A percentile compares a stretch with the other conserved stretches of the same genome.
Evolutionary conservation across 805 yeast genomes (phyloP).

Genomic region (Nakazawaea holstii): DNA sequence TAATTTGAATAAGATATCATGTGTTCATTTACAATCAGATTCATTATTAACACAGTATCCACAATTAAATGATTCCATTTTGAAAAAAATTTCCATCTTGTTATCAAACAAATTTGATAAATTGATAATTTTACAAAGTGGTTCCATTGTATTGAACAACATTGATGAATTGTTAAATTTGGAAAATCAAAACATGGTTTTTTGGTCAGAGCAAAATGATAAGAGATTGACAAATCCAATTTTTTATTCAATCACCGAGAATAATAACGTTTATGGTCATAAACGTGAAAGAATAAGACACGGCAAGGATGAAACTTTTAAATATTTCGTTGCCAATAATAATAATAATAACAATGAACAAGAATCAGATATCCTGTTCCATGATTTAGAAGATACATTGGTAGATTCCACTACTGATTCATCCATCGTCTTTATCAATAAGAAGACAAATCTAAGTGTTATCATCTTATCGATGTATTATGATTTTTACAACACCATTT

Average conservation of each 20-base stretch:
- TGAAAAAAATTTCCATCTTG: constrained; percentile 2
- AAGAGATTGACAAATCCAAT: constrained; percentile 8
- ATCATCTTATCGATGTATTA: constrained; percentile 8
- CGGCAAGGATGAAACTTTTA: constrained; percentile 10
- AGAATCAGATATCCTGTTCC: constrained; percentile 3
- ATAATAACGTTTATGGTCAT: constrained; percentile 5
- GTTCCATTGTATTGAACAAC: constrained; percentile 5
- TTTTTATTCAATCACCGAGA: constrained; percentile 3
- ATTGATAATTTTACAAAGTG: constrained; percentile 1
- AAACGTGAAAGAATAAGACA: constrained; percentile 6
- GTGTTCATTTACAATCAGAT: constrained; percentile 1
- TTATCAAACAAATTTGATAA: constrained; percentile 5
- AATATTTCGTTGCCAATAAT: background rate
- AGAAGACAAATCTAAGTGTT: constrained; percentile 3
- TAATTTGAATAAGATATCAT: constrained; percentile 1
- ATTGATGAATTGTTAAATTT: background rate
- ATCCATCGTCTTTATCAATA: constrained; percentile 7
- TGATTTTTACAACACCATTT: constrained; percentile 3
- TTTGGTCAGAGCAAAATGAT: constrained; percentile 5
- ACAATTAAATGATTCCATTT: constrained; percentile 1
- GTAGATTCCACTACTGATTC: constrained; percentile 11
- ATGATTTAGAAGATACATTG: constrained; percentile 9
- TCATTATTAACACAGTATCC: background rate
- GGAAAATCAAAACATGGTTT: constrained; percentile 1
- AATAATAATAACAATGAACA: no score